phyloP scores from a whole-genome alignment of 2,329 filamentous ascomycete species.

The Talaromyces sp. region DNA sequence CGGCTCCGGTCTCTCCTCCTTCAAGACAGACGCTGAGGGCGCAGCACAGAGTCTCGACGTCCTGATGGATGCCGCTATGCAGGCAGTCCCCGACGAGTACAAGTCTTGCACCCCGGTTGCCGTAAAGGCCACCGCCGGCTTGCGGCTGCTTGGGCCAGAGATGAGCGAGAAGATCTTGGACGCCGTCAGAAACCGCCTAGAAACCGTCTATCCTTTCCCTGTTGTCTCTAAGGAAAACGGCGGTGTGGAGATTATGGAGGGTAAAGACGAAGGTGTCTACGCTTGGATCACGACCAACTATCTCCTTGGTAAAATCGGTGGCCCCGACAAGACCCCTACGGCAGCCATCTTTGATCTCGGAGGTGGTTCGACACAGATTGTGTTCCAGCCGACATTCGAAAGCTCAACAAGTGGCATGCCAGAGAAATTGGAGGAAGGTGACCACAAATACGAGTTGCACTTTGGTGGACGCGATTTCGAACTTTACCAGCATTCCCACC shows the following conservation, averaged over 20 bases:
- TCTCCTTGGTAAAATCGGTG: slow-evolving; percentile 93
- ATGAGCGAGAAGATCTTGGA: slow-evolving; percentile 78
- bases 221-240: slow-evolving; percentile 79
- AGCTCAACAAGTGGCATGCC: slow-evolving; percentile 72
- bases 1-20: slow-evolving; percentile 76
- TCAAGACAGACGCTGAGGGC: slow-evolving; percentile 75
- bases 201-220: slow-evolving; percentile 89
- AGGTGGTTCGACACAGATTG: slow-evolving; percentile 95
- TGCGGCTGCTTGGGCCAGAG: slow-evolving; percentile 78
- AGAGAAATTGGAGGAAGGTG: slow-evolving; percentile 75
- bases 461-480: slow-evolving; percentile 89
- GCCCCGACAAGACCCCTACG: slow-evolving; percentile 81
- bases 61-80: slow-evolving; percentile 79
- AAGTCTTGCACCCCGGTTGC: slow-evolving; percentile 90
- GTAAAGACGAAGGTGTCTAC: slow-evolving; percentile 93
- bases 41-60: slow-evolving; percentile 86
- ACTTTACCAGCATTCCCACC: slow-evolving; percentile 96
- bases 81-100: slow-evolving; percentile 78
- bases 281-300: slow-evolving; percentile 99
- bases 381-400: slow-evolving; percentile 93
- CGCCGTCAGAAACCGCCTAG: slow-evolving; percentile 76
- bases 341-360: slow-evolving; percentile 95
- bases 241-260: slow-evolving; percentile 95
- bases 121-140: slow-evolving; percentile 95
- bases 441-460: slow-evolving; percentile 89